Evolutionary conservation across 1,284 basidiomycete species (phyloP).

Genomic region (Papiliotrema terrestris): DNA sequence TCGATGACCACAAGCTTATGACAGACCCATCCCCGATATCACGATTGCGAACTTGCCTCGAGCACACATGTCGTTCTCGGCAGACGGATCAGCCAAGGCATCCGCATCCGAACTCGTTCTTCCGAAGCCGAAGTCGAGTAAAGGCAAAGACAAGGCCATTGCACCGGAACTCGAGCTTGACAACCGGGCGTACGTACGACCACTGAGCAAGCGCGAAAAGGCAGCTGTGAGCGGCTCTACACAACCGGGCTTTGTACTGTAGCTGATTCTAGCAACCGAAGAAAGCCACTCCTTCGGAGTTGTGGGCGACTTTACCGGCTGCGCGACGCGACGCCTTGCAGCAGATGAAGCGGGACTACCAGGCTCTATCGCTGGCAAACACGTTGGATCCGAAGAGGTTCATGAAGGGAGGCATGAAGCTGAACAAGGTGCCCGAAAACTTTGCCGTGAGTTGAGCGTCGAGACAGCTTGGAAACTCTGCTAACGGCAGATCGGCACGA

Average conservation of each 20-base stretch:
- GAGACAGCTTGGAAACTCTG: background rate
- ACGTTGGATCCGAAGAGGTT: slow-evolving; percentile 95
- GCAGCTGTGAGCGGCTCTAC: slow-evolving; percentile 25
- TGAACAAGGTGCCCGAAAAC: slow-evolving; percentile 69
- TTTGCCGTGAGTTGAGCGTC: slow-evolving; percentile 65
- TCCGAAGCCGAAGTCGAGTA: background rate
- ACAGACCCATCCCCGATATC: slow-evolving; percentile 54
- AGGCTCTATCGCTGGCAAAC: slow-evolving; percentile 84
- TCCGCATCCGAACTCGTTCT: slow-evolving; percentile 6
- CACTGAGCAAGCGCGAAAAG: slow-evolving; percentile 40
- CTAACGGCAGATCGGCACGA: slow-evolving; percentile 70
- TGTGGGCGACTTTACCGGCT: slow-evolving; percentile 89
- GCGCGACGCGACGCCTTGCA: slow-evolving; percentile 75
- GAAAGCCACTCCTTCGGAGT: slow-evolving; percentile 70
- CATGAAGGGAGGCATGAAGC: slow-evolving; percentile 82
- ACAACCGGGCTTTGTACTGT: slow-evolving; percentile 9
- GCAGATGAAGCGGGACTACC: slow-evolving; percentile 83
- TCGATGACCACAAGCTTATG: slow-evolving; percentile 6
- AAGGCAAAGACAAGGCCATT: slow-evolving; percentile 8
- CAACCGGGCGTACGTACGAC: slow-evolving; percentile 53
- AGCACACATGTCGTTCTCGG: slow-evolving; percentile 53
- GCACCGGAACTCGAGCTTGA: slow-evolving; percentile 36
- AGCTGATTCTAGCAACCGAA: slow-evolving; percentile 50
- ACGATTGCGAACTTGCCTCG: slow-evolving; percentile 54
- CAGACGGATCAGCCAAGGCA: slow-evolving; percentile 30